These are phyloP conservation scores for Aspergillus sp. DNA, from an alignment of 2,329 filamentous ascomycete genomes.

Conservation along the genomic window DNA sequence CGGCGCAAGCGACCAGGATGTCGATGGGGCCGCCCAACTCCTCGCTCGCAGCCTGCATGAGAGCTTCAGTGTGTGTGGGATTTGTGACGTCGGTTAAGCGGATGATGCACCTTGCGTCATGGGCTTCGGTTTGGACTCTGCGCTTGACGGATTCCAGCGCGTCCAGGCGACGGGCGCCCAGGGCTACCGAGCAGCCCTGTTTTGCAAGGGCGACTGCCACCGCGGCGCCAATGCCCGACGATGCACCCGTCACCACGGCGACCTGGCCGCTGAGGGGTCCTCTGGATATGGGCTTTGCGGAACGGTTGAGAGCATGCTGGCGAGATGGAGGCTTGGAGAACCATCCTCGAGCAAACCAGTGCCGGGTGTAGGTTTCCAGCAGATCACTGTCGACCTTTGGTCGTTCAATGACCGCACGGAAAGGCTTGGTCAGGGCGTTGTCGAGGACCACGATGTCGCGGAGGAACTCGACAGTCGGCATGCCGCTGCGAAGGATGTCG, in stretches of 20 bases:
- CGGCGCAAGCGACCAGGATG: conserved; percentile 71
- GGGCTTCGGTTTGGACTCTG: conserved; percentile 43
- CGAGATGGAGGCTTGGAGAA: conserved; percentile 56
- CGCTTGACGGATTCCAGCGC: conserved; percentile 62
- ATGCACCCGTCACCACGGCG: conserved; percentile 71
- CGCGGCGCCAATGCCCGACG: conserved; percentile 71
- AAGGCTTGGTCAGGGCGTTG: conserved; percentile 59
- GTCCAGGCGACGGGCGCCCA: conserved; percentile 64
- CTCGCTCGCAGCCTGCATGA: conserved; percentile 53
- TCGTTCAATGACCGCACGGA: conserved; percentile 53
- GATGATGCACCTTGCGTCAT: conserved; percentile 59
- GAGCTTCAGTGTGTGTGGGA: conserved; percentile 57
- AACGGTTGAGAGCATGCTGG: conserved; percentile 40
- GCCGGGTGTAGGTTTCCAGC: conserved; percentile 70
- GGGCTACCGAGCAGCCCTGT: conserved; percentile 64
- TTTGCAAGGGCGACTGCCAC: conserved; percentile 61
- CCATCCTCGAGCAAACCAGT: conserved; percentile 77
- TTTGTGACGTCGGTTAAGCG: conserved; percentile 68
- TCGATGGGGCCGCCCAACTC: conserved; percentile 68
- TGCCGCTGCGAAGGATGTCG: conserved; percentile 71
- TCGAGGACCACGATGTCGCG: conserved; percentile 66
- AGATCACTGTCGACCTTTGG: conserved; percentile 63
- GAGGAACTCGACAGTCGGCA: conserved; percentile 68
- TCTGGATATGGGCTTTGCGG: conserved; percentile 39
- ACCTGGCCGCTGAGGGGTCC: conserved; percentile 63